Evolutionary conservation across 306 rosid species (phyloP).

Genomic region (Mimosa pudica): DNA sequence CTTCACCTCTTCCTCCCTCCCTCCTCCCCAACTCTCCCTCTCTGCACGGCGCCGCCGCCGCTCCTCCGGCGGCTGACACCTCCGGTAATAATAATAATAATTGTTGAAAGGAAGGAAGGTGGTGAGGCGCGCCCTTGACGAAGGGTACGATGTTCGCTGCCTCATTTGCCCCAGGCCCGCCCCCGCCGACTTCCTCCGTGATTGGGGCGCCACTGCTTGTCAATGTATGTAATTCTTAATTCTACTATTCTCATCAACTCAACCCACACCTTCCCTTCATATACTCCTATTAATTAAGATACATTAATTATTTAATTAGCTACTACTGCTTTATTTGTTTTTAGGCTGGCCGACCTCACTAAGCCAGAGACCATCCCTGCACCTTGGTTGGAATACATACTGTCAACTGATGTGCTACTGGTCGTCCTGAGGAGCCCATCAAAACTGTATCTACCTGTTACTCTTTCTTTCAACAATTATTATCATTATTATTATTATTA

Average conservation of each 20-base stretch:
- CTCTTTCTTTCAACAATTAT: too few species aligned
- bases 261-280: too few species aligned
- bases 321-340: background rate
- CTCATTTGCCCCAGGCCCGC: slow-evolving; percentile 96
- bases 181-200: slow-evolving; percentile 95
- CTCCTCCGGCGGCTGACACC: too few species aligned
- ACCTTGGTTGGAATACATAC: slow-evolving; percentile 91
- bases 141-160: slow-evolving; percentile 93
- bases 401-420: slow-evolving; percentile 81
- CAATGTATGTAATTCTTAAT: slow-evolving; percentile 42
- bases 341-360: slow-evolving; percentile 79
- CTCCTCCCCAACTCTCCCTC: too few species aligned
- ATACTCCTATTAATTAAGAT: too few species aligned
- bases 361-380: slow-evolving; percentile 95
- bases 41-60: too few species aligned
- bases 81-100: too few species aligned
- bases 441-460: slow-evolving; percentile 49
- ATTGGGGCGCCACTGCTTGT: slow-evolving; percentile 96
- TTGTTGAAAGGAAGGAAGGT: slow-evolving; percentile 65
- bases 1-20: too few species aligned
- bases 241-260: too few species aligned
- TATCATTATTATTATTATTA: too few species aligned
- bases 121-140: slow-evolving; percentile 89
- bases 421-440: slow-evolving; percentile 96
- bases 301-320: background rate